Evolutionary conservation across 148 eudicot species (phyloP).

Genomic region (Pharnaceum exiguum): DNA sequence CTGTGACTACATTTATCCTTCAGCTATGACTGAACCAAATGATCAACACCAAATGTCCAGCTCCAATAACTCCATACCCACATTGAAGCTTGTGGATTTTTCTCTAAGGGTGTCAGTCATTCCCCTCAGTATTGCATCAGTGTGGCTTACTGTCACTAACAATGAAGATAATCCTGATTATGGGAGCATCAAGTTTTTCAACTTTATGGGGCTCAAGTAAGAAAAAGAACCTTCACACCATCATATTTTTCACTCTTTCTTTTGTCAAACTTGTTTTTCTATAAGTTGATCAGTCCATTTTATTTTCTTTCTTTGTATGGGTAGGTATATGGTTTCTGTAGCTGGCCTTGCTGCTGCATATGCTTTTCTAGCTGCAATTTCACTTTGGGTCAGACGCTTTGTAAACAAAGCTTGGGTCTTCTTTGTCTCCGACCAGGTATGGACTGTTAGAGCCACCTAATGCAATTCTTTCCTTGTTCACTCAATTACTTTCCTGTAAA

Average conservation of each 20-base stretch:
- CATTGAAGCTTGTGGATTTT: conserved; percentile 50
- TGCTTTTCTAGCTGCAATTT: conserved; percentile 55
- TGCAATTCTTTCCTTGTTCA: neutral
- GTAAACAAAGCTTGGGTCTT: conserved; percentile 48
- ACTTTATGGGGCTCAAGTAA: conserved; percentile 71
- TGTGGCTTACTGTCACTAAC: conserved; percentile 63
- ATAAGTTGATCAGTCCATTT: neutral
- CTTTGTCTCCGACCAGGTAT: conserved; percentile 89
- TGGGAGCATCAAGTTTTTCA: conserved; percentile 53
- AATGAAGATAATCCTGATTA: conserved; percentile 52
- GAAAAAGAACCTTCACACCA: neutral
- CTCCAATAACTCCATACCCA: conserved; percentile 14
- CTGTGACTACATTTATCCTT: too few species aligned
- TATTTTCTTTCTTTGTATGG: neutral
- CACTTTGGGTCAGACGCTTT: conserved; percentile 51
- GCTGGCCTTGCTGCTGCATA: conserved; percentile 69
- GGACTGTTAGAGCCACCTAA: neutral
- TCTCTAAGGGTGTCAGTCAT: conserved; percentile 53
- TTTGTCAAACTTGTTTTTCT: neutral
- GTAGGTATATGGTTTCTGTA: conserved; percentile 65
- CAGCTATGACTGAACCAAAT: conserved; percentile 9
- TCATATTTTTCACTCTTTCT: neutral
- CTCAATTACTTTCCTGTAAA: neutral
- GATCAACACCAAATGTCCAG: neutral
- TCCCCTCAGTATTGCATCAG: conserved; percentile 60